Percentiles rank a stretch among this genome's conserved stretches.
Evolutionary conservation across 106 monocot species (phyloP).

Genomic region (Vanilla planifolia): DNA sequence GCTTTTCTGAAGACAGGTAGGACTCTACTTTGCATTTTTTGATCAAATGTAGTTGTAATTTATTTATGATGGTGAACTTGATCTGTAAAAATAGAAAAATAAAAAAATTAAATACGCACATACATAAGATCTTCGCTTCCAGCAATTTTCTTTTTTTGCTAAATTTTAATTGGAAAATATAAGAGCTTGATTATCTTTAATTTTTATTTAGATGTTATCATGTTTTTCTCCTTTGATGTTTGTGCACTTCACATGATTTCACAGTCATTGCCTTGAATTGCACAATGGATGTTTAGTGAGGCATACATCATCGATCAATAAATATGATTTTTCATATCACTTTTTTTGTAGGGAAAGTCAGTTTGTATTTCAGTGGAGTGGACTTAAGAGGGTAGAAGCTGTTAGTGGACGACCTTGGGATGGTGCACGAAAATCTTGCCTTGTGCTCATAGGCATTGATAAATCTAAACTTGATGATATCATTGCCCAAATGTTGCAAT

Average conservation of each 20-base stretch:
- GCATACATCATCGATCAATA: not conserved
- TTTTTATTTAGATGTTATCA: too few species aligned
- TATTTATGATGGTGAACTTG: too few species aligned
- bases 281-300: not conserved
- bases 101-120: too few species aligned
- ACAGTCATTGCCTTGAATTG: not conserved
- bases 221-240: too few species aligned
- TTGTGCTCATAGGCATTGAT: constrained; percentile 41
- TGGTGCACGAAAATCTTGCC: constrained; percentile 32
- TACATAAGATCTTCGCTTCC: too few species aligned
- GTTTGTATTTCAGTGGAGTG: constrained; percentile 59
- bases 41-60: too few species aligned
- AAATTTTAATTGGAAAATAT: too few species aligned
- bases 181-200: too few species aligned
- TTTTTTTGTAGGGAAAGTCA: constrained; percentile 30
- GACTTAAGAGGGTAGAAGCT: constrained; percentile 49
- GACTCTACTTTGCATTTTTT: too few species aligned
- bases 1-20: constrained; percentile 56
- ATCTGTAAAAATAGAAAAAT: too few species aligned
- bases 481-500: constrained; percentile 13
- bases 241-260: not conserved
- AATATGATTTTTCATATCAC: constrained; percentile 3
- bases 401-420: constrained; percentile 42
- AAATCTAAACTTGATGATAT: constrained; percentile 36
- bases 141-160: too few species aligned